Evolutionary conservation across 2,329 filamentous ascomycete species (phyloP), one percentile per base, ranked within the genome.

Genomic region (Talaromyces funiculosus): DNA sequence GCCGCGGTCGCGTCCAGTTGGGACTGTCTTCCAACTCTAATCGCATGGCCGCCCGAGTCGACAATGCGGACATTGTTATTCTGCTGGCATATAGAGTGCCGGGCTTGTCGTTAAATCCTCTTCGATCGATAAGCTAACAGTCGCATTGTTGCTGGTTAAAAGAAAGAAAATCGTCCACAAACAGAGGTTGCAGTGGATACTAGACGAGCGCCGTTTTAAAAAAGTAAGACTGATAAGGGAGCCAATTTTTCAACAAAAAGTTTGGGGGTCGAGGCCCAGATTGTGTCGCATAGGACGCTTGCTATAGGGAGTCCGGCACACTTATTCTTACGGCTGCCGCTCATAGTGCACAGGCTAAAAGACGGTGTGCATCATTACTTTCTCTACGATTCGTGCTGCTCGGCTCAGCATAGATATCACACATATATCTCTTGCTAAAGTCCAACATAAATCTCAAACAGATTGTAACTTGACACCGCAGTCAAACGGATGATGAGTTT

Each of bases 1-100:
- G 60, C 33, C 63, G 56, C 35, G 62, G 62, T 43, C 63, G 62
- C 26, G 40, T 49, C 62, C 56, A 63, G 29, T 57, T 35, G 22
- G 22, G 18, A 24, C 47, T 55, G 55, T n/a, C 37, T 16, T 53
- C 60, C 16, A 47, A 24, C 26, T 54, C 40, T 12, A 59, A 53
- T 42, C 57, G 57, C 40, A 54, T 45, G 49, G 47, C 31, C 24
- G 55, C 55, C 35, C 53, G 38, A 58, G 45, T 31, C 54, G 54
- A 58, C 54, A 56, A 26, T 45, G 54, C 35, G 38, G 53, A 53
- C 57, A 57, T 56, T 33, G 29, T 33, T 51, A 33, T 51, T 51
- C n/a, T 51, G 18, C 26, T 57, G 45, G 57, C 57, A 59, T 59
- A 59, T 59, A 24, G 40, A 40, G 33, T 40, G 33, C 35, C 51